Conservation (phyloP, 345 rosid genomes). For the Luvunga scandens region DNA sequence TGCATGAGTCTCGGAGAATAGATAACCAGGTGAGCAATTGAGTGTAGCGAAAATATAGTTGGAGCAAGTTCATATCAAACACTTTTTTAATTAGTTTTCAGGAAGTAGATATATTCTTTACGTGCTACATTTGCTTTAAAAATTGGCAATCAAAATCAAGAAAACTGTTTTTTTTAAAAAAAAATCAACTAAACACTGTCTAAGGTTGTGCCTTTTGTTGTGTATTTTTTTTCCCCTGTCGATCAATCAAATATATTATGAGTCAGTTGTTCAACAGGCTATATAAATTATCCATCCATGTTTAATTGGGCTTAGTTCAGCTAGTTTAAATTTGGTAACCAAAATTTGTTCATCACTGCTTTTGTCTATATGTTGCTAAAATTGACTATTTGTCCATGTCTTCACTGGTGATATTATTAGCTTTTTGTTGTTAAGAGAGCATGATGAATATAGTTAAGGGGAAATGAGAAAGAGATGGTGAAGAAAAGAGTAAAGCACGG, state of each 20-base stretch:
- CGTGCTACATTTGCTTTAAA: neutral
- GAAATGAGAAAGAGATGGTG: neutral
- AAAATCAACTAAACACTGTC: neutral
- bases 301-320: neutral
- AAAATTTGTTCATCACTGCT: neutral
- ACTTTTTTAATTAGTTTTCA: constrained; percentile 3
- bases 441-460: neutral
- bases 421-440: too few relatives aligned
- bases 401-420: too few relatives aligned
- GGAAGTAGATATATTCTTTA: neutral
- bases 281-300: neutral
- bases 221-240: too few relatives aligned
- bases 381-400: too few relatives aligned
- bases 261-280: neutral
- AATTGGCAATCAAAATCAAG: neutral
- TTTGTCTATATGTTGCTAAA: neutral
- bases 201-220: neutral
- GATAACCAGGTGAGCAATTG: constrained; percentile 77
- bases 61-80: constrained; percentile 9
- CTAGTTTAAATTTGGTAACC: neutral
- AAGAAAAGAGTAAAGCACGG: neutral
- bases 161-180: neutral
- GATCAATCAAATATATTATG: neutral
- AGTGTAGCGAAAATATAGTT: neutral
- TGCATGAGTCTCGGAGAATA: constrained; percentile 95